Base-by-base conservation (phyloP, 495 filamentous ascomycete species). In the Penicillium arizonense region DNA sequence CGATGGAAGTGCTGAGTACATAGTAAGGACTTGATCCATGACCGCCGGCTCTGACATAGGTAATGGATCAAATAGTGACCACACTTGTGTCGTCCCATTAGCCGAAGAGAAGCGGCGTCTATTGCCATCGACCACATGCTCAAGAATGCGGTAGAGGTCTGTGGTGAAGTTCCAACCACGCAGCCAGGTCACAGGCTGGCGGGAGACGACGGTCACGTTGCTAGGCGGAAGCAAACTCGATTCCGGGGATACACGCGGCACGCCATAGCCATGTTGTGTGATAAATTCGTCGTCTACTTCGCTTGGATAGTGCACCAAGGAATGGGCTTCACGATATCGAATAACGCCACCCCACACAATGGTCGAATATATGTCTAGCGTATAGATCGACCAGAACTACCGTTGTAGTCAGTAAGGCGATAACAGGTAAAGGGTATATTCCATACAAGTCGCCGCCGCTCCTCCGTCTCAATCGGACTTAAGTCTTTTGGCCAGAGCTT, bases 371-470 rank as follows among this genome's bases (percentile, higher is more conserved):
- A 82, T 67, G 40, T 82, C 78, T 3, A 82, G 50, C 6, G 71
- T 73, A 54, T 82, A 82, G 33, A 77, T 78, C 26, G 78, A 77
- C 79, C 79, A 82, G 50, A 79, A 79, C 70, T 77, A 23, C 14
- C 10, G 5, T 33, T 35, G n/a, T 16, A 53, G 42, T 34, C 24
- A 46, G 21, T 13, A 14, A n/a, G 1, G 5, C 1, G 11, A 4
- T 14, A 3, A 35, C 13, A 20, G 30, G n/a, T 20, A 21, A 34
- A 47, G 26, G 18, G 24, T 21, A 33, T 32, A 24, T 34, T 47
- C 71, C 71, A 50, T 67, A 77, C 75, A 46, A 80, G 51, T 63
- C 77, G 61, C 46, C 77, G 64, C 21, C 78, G 57, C 50, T 78
- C 69, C 53, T 81, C 77, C 11, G 51, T 64, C 48, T 81, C 77